phyloP scores from a whole-genome alignment of 352 stramenopile species.

The Phytophthora ramorum region DNA sequence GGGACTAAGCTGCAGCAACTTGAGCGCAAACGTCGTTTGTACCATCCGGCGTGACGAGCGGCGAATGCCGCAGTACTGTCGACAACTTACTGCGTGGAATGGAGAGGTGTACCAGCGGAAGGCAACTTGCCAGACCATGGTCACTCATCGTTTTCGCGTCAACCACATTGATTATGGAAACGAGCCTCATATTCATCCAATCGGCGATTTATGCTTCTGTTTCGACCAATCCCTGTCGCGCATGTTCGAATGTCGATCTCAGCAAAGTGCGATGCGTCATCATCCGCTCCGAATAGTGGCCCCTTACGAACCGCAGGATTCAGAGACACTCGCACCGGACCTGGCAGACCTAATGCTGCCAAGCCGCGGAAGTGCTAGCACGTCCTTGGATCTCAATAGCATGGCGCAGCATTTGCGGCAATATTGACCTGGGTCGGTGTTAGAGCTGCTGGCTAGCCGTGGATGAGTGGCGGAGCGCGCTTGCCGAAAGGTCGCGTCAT shows the following conservation, averaged over 20 bases:
- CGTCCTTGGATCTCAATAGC: background rate
- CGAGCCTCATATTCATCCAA: constrained; percentile 1
- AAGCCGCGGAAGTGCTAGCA: background rate
- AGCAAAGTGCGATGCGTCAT: constrained; percentile 30
- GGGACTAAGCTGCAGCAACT: too few species aligned
- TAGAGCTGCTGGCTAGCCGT: background rate
- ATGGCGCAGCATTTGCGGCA: background rate
- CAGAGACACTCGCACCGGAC: constrained; percentile 2
- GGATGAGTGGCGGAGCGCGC: constrained; percentile 11
- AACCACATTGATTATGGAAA: constrained; percentile 26
- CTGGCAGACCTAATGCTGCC: constrained; percentile 11
- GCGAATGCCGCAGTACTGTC: too few species aligned
- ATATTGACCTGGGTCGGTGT: background rate
- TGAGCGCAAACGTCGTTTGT: too few species aligned
- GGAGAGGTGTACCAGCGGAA: too few species aligned
- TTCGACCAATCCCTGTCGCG: constrained; percentile 21
- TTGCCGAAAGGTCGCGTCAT: constrained; percentile 18
- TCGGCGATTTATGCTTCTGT: background rate
- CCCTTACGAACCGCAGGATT: constrained; percentile 5
- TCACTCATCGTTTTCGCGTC: constrained; percentile 5
- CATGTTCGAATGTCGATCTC: constrained; percentile 20
- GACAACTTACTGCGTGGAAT: too few species aligned
- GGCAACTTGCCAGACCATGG: constrained; percentile 13
- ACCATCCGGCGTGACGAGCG: too few species aligned
- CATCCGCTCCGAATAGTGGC: constrained; percentile 24